Base-by-base conservation (phyloP, 306 rosid genomes). In the Acmispon strigosus region DNA sequence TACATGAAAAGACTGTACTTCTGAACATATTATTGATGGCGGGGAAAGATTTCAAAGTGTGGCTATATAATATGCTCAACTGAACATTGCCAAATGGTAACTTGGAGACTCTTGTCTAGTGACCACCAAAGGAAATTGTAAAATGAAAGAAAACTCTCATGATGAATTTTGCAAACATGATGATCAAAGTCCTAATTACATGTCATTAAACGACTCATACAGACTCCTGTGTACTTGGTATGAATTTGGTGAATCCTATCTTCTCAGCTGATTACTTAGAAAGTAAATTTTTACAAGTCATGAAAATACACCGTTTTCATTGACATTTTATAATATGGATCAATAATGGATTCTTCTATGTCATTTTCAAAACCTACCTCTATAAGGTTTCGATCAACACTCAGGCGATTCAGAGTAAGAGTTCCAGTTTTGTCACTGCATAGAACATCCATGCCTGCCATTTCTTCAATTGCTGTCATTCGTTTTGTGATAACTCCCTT, bases 361-460 rank as follows among this genome's bases (percentile, higher is more conserved):
- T 68, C 8, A 10, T 65, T 47, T 65, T 69, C 10, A 15, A 48
- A 49, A 84, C 89, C 88, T 84, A 84, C 97, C 97, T 91, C 97
- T 0, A 91, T 45, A 52, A 91, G 88, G 71, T 80, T 91, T 81
- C 60, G 36, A 80, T 91, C 97, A 56, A 91, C 97, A 12, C 89
- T 78, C 53, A 91, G 90, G 65, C 96, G 96, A 72, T 91, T 91
- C 62, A 91, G 78, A 24, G 96, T 91, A 27, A 91, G 96, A 80
- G 97, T 91, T 72, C 97, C 97, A 3, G 97, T 91, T 85, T 88
- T 91, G 73, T 91, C 97, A 66, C 97, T 91, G 86, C 97, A 91
- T 42, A 91, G 85, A 48, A 88, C 92, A 80, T 91, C 97, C 97
- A 88, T 91, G 67, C 97, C 97, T 0, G 97, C 97, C 97, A 91